Evolutionary conservation across 106 monocot species (phyloP), one percentile per base, ranked within the genome.

Genomic region (Apostasia shenzhenica): DNA sequence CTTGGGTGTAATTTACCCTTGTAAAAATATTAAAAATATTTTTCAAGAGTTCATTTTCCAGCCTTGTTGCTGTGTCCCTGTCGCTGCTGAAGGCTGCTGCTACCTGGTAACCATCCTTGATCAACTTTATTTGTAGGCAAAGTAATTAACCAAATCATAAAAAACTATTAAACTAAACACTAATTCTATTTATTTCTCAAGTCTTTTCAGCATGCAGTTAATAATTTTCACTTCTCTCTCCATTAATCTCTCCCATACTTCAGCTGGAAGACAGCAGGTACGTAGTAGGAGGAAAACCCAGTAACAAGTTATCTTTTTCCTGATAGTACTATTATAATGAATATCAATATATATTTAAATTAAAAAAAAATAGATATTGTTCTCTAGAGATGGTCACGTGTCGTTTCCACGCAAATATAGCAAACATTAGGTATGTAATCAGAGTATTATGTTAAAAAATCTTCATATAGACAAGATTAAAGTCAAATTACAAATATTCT

Each of bases 41-140:
- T 26, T 26, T 26, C 26, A 26, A 26, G 26, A 26, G 26, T 26
- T 26, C 26, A 26, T 26, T 26, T 26, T 26, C 50, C 50, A 62
- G 45, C 10, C 62, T 62, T 62, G 62, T 45, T 62, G 62, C n/a
- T 2, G 13, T 5, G 45, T 62, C 62, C 5, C 45, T n/a, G 45
- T 62, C 62, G 62, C 62, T 45, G 45, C 62, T 45, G 62, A 45
- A 62, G 62, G 62, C 5, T 62, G 62, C 62, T 62, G 62, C 62
- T 45, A 44, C 45, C 26, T 26, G 26, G 13, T 45, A 42, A 13
- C 62, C 62, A 45, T 62, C 62, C 43, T 62, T n/a, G 12, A 42
- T 45, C 3, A 4, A 13, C 62, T 45, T 62, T 62, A 45, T 62
- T 62, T 62, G 13, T 44, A 62, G 62, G 44, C 45, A 62, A 62